Percentiles rank a stretch among this genome's conserved stretches.
These are phyloP conservation scores for Salix purpurea DNA, from an alignment of 345 rosid species.

Conservation along the genomic window DNA sequence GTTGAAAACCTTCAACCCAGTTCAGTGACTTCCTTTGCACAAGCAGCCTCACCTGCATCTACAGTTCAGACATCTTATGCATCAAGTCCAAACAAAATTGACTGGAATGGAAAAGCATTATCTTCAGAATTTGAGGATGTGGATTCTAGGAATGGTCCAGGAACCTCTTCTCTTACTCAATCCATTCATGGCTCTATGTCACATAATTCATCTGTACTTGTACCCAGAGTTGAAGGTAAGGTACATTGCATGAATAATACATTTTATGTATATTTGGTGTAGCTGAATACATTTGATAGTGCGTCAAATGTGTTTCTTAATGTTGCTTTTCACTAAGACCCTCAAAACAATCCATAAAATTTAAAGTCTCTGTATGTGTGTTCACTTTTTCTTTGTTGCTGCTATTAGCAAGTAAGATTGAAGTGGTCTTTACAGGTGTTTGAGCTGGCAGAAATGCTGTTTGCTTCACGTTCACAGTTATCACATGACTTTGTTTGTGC, in stretches of 20 bases:
- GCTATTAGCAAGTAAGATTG: no score
- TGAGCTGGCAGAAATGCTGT: no score
- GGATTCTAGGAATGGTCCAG: constrained; percentile 25
- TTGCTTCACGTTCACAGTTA: no score
- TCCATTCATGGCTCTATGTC: constrained; percentile 11
- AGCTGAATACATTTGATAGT: not conserved
- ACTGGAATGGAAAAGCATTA: constrained; percentile 34
- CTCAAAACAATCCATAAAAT: not conserved
- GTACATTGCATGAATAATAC: constrained; percentile 3
- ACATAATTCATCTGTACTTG: constrained; percentile 26
- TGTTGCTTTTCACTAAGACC: not conserved
- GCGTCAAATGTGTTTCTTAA: not conserved
- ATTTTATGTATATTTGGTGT: not conserved
- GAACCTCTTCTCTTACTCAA: constrained; percentile 18
- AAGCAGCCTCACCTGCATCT: constrained; percentile 27
- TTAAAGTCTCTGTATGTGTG: not conserved
- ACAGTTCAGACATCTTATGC: constrained; percentile 30
- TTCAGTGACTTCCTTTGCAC: constrained; percentile 27
- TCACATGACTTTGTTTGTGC: not conserved
- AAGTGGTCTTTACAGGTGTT: no score
- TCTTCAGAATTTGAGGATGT: constrained; percentile 43
- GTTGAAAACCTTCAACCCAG: constrained; percentile 34
- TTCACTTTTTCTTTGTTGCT: no score
- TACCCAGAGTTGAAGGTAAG: constrained; percentile 34
- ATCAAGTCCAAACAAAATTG: constrained; percentile 28